phyloP scores from a whole-genome alignment of 257 asterid species.

The Fraxinus quadrangulata region DNA sequence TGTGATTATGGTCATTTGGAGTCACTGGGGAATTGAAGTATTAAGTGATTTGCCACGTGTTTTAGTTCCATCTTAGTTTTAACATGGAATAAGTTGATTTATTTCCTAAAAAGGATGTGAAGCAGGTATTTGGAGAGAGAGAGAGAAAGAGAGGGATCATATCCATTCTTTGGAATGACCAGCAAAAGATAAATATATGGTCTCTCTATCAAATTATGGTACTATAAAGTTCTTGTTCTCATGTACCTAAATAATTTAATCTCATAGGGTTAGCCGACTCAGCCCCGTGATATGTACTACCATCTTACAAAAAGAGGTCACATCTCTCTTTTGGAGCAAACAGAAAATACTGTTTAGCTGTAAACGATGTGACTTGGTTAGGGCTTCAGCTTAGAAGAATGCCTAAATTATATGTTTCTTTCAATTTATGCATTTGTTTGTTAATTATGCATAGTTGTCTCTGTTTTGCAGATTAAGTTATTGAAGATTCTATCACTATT shows the following conservation, averaged over 20 bases:
- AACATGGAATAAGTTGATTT: not conserved
- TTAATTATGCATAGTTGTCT: not conserved
- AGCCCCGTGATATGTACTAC: not conserved
- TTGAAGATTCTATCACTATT: constrained; percentile 77
- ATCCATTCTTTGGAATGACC: not conserved
- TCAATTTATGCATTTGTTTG: not conserved
- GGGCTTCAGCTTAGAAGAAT: constrained; percentile 23
- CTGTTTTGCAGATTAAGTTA: constrained; percentile 70
- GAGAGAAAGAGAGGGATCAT: not conserved
- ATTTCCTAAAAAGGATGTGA: not conserved
- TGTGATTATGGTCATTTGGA: not conserved
- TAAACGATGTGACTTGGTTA: constrained; percentile 17
- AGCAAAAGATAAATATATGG: not conserved
- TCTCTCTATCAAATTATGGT: not conserved
- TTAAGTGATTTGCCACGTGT: not conserved
- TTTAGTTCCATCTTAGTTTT: not conserved
- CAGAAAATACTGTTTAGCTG: not conserved
- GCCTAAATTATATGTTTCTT: constrained; percentile 4
- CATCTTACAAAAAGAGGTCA: not conserved
- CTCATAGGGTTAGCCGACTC: not conserved
- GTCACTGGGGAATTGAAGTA: not conserved
- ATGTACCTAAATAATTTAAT: not conserved
- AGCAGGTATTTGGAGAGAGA: not conserved
- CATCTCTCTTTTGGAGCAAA: constrained; percentile 1
- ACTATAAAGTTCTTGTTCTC: not conserved